These are phyloP conservation scores for Phycomyces blakesleeanus DNA, from an alignment of 192 early-diverging fungal species.

Conservation along the genomic window DNA sequence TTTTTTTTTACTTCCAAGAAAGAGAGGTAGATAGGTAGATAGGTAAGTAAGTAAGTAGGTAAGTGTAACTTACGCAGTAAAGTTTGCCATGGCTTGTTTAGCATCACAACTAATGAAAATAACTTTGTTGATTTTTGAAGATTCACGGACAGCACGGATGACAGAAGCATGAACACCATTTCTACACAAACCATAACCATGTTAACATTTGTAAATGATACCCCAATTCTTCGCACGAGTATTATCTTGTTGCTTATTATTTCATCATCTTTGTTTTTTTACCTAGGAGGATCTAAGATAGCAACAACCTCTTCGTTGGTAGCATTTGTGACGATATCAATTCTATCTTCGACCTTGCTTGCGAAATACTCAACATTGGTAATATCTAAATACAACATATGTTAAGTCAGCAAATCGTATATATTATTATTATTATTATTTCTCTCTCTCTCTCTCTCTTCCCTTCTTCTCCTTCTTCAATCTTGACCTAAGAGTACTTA, in stretches of 20 bases:
- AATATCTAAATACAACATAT: no score
- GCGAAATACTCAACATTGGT: slow-evolving; percentile 57
- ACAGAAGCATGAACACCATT: slow-evolving; percentile 57
- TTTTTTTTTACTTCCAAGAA: background rate
- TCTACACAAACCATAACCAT: slow-evolving; percentile 12
- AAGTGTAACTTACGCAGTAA: slow-evolving; percentile 51
- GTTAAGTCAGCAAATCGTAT: no score
- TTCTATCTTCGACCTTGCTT: slow-evolving; percentile 59
- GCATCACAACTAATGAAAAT: slow-evolving; percentile 73
- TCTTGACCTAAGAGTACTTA: no score
- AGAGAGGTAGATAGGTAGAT: slow-evolving; percentile 15
- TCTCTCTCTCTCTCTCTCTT: no score
- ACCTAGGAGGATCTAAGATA: slow-evolving; percentile 73
- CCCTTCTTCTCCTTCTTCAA: no score
- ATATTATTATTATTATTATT: no score
- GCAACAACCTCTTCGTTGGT: slow-evolving; percentile 58
- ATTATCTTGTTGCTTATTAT: no score
- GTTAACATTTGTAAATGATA: no score
- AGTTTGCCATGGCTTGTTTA: slow-evolving; percentile 52
- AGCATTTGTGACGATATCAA: slow-evolving; percentile 27
- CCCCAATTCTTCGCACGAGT: no score
- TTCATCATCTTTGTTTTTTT: no score
- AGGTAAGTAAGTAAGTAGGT: slow-evolving; percentile 6
- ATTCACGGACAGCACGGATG: slow-evolving; percentile 58
- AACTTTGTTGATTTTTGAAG: slow-evolving; percentile 47